Evolutionary conservation across 116 monocot genomes (phyloP).

Genomic region (Iris pallida): DNA sequence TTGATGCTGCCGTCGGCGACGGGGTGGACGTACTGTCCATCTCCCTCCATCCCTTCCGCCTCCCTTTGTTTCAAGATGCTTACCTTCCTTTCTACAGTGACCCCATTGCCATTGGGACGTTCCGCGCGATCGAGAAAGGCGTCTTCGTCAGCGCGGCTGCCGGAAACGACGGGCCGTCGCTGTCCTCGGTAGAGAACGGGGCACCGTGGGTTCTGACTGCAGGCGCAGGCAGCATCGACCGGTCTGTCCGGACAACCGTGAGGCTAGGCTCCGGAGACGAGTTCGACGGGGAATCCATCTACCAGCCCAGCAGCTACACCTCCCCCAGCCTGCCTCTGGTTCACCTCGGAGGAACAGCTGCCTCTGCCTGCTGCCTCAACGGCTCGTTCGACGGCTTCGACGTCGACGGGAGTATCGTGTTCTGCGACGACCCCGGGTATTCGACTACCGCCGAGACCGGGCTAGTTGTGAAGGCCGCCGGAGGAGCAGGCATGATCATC

Average conservation of each 20-base stretch:
- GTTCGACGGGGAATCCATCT: conserved; percentile 16
- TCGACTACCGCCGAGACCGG: background rate
- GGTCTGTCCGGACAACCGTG: conserved; percentile 13
- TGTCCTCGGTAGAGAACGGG: conserved; percentile 2
- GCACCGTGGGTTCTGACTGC: conserved; percentile 32
- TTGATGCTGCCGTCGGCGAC: conserved; percentile 8
- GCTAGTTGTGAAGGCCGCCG: conserved; percentile 11
- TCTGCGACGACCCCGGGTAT: conserved; percentile 10
- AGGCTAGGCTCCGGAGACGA: conserved; percentile 18
- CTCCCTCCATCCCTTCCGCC: background rate
- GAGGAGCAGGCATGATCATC: conserved; percentile 26
- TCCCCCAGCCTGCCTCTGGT: conserved; percentile 9
- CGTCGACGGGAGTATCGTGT: conserved; percentile 21
- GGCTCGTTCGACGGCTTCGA: conserved; percentile 9
- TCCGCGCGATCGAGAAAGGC: conserved; percentile 6
- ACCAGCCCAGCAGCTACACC: conserved; percentile 5
- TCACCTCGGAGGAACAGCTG: background rate
- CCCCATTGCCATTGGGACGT: conserved; percentile 13
- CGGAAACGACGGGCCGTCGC: conserved; percentile 2
- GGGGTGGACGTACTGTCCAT: conserved; percentile 17
- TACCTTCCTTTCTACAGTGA: background rate
- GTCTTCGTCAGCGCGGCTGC: conserved; percentile 9
- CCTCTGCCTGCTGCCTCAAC: background rate
- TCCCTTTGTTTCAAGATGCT: background rate
- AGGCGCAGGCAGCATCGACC: conserved; percentile 15